Evolutionary conservation across 805 yeast species (phyloP).

Genomic region (Cyberlindnera mississippiensis): DNA sequence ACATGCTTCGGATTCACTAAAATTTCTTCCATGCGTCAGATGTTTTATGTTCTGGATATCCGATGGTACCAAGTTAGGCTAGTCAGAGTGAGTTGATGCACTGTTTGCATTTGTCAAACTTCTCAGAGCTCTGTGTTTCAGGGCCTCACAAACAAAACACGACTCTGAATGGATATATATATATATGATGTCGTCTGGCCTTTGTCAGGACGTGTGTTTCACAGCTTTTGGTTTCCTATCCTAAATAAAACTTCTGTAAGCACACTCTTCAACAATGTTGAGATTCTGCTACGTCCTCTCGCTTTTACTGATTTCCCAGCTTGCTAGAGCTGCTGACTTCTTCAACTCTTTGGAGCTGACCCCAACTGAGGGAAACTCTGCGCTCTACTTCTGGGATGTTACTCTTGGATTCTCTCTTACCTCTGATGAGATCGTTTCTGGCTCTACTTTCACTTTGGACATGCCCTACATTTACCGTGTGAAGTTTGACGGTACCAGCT

Average conservation of each 20-base stretch:
- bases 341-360: slow-evolving; percentile 9
- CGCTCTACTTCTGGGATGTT: slow-evolving; percentile 33
- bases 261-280: slow-evolving; percentile 1
- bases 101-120: too few species aligned
- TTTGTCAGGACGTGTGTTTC: slow-evolving; percentile 5
- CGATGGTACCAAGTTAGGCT: too few species aligned
- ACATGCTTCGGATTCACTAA: too few species aligned
- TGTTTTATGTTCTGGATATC: too few species aligned
- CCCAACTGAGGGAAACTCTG: slow-evolving; percentile 17
- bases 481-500: slow-evolving; percentile 26
- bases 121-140: background rate
- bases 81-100: too few species aligned
- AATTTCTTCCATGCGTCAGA: too few species aligned
- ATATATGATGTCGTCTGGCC: background rate
- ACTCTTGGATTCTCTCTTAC: slow-evolving; percentile 27
- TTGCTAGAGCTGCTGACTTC: slow-evolving; percentile 5
- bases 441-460: slow-evolving; percentile 21
- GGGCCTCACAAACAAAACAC: background rate
- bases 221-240: background rate
- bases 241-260: background rate
- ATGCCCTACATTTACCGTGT: slow-evolving; percentile 34
- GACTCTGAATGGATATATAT: background rate
- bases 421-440: slow-evolving; percentile 22
- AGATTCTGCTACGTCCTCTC: slow-evolving; percentile 7
- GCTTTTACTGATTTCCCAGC: slow-evolving; percentile 5